phyloP scores from a whole-genome alignment of 2,329 filamentous ascomycete species.

The Tolypocladium pustulatum region DNA sequence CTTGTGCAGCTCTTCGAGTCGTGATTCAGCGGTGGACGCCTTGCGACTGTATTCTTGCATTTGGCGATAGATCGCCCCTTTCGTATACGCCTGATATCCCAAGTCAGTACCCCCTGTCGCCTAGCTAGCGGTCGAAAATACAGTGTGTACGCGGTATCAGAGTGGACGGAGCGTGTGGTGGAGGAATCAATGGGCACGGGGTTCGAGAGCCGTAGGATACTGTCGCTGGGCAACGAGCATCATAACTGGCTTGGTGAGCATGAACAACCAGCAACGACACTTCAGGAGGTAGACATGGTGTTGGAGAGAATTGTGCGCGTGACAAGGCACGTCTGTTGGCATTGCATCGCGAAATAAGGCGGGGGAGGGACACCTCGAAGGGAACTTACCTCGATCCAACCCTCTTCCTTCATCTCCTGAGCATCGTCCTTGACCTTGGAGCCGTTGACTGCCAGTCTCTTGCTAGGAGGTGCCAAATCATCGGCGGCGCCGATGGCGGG shows the following conservation, averaged over 20 bases:
- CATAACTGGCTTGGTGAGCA: conserved; percentile 27
- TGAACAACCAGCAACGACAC: conserved; percentile 19
- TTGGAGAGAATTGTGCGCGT: conserved; percentile 1
- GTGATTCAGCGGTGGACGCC: conserved; percentile 68
- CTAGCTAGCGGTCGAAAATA: not conserved
- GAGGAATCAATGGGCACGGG: conserved; percentile 4
- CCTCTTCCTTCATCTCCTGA: conserved; percentile 46
- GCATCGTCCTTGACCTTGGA: conserved; percentile 45
- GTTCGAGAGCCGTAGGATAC: conserved; percentile 15
- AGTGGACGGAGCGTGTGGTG: conserved; percentile 5
- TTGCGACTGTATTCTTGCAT: conserved; percentile 98
- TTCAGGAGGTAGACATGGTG: conserved; percentile 12
- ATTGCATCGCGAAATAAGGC: conserved; percentile 4
- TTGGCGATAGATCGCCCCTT: conserved; percentile 92
- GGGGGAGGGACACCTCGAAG: conserved; percentile 18
- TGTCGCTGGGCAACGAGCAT: conserved; percentile 20
- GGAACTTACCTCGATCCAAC: conserved; percentile 56
- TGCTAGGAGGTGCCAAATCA: conserved; percentile 79
- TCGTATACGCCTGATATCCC: conserved; percentile 34
- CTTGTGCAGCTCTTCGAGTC: conserved; percentile 71
- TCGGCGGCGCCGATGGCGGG: conserved; percentile 70
- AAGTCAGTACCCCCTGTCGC: conserved; percentile 11
- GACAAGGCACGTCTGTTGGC: conserved; percentile 1
- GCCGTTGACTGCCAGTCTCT: conserved; percentile 86
- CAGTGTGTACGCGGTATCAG: conserved; percentile 3